Base-by-base conservation (phyloP, 805 yeast species). In the Saturnispora diversa region DNA sequence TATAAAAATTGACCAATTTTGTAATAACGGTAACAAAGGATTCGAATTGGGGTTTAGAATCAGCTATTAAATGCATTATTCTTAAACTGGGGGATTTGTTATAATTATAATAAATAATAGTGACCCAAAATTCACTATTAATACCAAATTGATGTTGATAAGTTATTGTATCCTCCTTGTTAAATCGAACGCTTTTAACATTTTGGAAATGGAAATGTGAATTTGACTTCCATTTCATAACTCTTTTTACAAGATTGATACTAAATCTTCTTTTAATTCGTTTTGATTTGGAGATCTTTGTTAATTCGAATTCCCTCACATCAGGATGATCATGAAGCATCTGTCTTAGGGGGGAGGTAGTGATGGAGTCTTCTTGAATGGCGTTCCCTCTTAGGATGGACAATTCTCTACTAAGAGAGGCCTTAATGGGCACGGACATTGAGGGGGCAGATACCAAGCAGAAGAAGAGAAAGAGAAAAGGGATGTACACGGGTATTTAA, bases 121-220 rank as follows among this genome's bases (percentile, higher is more conserved):
- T 80, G 1, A 85, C 69, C 98, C 98, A 90, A 40, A 70, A 73
- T 37, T 80, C 86, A 26, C 75, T 64, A 1, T 87, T 73, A 1
- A 86, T 72, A 27, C 81, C 78, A 49, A 84, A 74, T 58, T 87
- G 95, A 54, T 88, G 95, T 45, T 95, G 64, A 55, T 87, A 90
- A 49, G 85, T 84, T 26, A 73, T 70, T 1, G 96, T 96, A 50
- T 82, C 84, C 51, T 82, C 84, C 16, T 70, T 72, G 3, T 80
- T 84, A 3, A 72, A 66, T 37, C 81, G 60, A 2, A 82, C 68
- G 40, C 73, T 75, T 43, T 73, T 72, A 36, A 85, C 80, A 43
- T 75, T 75, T 54, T 82, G 94, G 7, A 83, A 66, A 15, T 59
- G 59, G 44, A 77, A 51, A 28, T 54, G 59, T 3, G 75, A 63